Evolutionary conservation across 192 early-diverging fungal species (phyloP), one percentile per base, ranked within the genome.

Genomic region (Podila clonocystis): DNA sequence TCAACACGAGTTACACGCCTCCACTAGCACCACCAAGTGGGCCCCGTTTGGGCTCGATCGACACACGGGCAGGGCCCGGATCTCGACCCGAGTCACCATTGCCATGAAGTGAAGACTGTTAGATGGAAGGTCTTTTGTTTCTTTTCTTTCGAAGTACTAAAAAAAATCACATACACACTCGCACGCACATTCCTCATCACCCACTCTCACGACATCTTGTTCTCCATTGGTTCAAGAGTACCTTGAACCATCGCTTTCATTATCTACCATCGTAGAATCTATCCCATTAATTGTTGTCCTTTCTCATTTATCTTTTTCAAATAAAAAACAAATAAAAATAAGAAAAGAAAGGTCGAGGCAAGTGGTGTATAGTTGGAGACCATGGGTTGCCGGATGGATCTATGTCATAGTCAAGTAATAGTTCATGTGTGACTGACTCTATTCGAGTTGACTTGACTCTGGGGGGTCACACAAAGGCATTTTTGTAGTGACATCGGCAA

Each of bases 21-120:
- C 64, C 75, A 29, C 69, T 65, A n/a, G 17, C 66, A 58, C 75
- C 75, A n/a, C 75, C 75, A 63, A 58, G 67, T 72, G 75, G 75
- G 12, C 75, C 75, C 58, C 69, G 70, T 15, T 45, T 79, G 41
- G 55, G 41, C 24, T 79, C 75, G 65, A 68, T 79, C 41, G 75
- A 79, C 45, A 79, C 75, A 12, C 65, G 75, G n/a, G 30, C 62
- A 15, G 30, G 50, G 20, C 48, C 65, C 7, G 62, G 60, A 4
- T 60, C 67, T 31, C 62, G 66, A n/a, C 50, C 67, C 36, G 66
- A 58, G 45, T 60, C 62, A 17, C 67, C 73, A 17, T 15, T 68
- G 33, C 62, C 67, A 60, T 67, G 55, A 59, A 67, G 31, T 19
- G 19, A 50, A 31, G 24, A 34, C n/a, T 36, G 34, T 36, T 36